Percentiles rank a stretch among this genome's conserved stretches.
Conservation (phyloP, 352 stramenopile species). For the Achlya hypogyna region DNA sequence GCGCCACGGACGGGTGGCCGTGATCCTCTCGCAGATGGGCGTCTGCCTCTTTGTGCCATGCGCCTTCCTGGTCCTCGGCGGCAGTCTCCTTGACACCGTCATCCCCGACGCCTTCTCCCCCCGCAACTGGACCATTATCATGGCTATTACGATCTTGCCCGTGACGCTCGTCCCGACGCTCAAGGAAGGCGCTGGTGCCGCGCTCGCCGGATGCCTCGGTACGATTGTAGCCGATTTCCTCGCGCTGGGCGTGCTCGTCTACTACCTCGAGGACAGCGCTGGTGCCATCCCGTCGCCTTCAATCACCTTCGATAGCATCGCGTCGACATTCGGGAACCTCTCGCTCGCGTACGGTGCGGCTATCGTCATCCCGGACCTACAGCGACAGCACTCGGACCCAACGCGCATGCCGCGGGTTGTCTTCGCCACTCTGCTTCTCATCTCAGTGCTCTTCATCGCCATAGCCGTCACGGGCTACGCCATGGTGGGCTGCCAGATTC, state of each 20-base stretch:
- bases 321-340: constrained; percentile 21
- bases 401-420: constrained; percentile 25
- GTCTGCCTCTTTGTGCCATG: constrained; percentile 21
- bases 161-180: constrained; percentile 15
- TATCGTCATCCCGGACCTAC: constrained; percentile 21
- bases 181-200: constrained; percentile 21
- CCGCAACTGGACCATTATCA: constrained; percentile 16
- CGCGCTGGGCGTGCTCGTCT: constrained; percentile 14
- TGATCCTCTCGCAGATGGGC: constrained; percentile 22
- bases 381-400: constrained; percentile 17
- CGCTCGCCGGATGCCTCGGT: constrained; percentile 19
- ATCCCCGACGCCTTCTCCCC: constrained; percentile 19
- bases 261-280: neutral
- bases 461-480: constrained; percentile 21
- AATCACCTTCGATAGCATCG: constrained; percentile 18
- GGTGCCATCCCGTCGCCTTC: neutral
- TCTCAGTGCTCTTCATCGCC: constrained; percentile 21
- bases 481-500: constrained; percentile 25
- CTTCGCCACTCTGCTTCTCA: constrained; percentile 19
- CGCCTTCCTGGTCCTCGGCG: constrained; percentile 20
- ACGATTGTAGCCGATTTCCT: constrained; percentile 21
- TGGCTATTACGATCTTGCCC: constrained; percentile 18
- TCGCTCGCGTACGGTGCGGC: constrained; percentile 21
- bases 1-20: constrained; percentile 7
- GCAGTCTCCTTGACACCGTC: constrained; percentile 16